Evolutionary conservation across 2,329 filamentous ascomycete species (phyloP), one percentile per base, ranked within the genome.

Genomic region (Lithohypha guttulata): DNA sequence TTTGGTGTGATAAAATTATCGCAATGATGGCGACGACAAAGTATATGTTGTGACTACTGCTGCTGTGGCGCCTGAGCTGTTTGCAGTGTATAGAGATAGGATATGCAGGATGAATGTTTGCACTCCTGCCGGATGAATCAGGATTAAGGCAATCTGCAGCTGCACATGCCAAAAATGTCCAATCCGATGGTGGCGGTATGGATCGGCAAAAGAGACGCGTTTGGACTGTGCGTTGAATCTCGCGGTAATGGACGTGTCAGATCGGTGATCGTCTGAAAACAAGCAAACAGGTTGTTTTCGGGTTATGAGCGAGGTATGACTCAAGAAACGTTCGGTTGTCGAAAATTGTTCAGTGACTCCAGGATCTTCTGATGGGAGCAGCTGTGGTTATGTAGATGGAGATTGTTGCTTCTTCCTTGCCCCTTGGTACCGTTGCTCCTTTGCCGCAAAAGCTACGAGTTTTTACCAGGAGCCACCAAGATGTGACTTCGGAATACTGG

Each of bases 201-300:
- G 26, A 30, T 31, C 27, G 25, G 35, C 35, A 31, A 11, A n/a
- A n/a, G n/a, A 21, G 26, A 14, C 35, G 35, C n/a, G n/a, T 29
- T 28, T 17, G 15, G 17, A 25, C n/a, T 14, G 26, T 14, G 18
- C 55, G 33, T 44, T 57, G 39, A 46, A 50, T 18, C 40, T 43
- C 6, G 55, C 51, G 7, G 38, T 49, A 27, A 53, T 46, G 29
- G 32, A 36, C 15, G 37, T 52, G 42, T 36, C 10, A 7, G 26
- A 29, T 28, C 23, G 34, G 21, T 26, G 34, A 38, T 38, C 34
- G 7, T 14, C 18, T 26, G 6, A 7, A 9, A 22, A n/a, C 18
- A 34, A 13, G 18, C n/a, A 32, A 32, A 17, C n/a, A 11, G 7
- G 7, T 4, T n/a, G n/a, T 22, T 21, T 8, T 17, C 18, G 11